Conservation (phyloP, 345 rosid species). For the Barbarea vulgaris region DNA sequence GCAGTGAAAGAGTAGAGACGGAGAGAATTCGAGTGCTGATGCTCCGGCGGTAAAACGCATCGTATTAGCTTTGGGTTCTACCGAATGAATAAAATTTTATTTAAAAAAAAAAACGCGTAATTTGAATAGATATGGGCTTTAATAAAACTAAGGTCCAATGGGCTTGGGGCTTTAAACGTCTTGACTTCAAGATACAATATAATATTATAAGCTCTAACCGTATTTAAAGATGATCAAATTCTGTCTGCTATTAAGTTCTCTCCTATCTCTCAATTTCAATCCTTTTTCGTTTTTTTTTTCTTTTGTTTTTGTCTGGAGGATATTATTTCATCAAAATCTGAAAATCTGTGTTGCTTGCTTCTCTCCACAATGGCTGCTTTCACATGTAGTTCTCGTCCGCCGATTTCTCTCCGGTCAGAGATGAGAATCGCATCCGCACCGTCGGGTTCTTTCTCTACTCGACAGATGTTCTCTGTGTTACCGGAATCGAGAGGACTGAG, state of each 20-base stretch:
- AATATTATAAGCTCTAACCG: conserved; percentile 5
- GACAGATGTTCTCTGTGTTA: conserved; percentile 29
- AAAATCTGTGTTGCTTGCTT: conserved; percentile 1
- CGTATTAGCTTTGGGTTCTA: conserved; percentile 17
- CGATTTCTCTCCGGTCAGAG: conserved; percentile 42
- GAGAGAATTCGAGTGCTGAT: conserved; percentile 38
- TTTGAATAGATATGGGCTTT: background rate
- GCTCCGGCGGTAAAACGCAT: conserved; percentile 37
- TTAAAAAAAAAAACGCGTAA: background rate
- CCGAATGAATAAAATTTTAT: background rate
- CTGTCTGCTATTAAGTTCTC: background rate
- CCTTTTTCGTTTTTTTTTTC: background rate
- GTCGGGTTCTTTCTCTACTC: conserved; percentile 29
- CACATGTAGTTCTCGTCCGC: conserved; percentile 37
- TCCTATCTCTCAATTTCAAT: background rate
- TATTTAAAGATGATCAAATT: background rate
- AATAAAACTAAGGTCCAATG: background rate
- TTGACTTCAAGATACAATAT: background rate
- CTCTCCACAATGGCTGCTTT: conserved; percentile 46
- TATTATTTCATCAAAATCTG: conserved; percentile 1
- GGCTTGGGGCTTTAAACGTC: background rate
- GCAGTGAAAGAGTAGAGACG: conserved; percentile 38
- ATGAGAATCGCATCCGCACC: conserved; percentile 23
- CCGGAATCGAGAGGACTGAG: conserved; percentile 54
- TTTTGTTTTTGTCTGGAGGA: too few relatives aligned